These are phyloP conservation scores for Thelonectria blattea DNA, from an alignment of 2,329 filamentous ascomycete genomes.

Conservation along the genomic window DNA sequence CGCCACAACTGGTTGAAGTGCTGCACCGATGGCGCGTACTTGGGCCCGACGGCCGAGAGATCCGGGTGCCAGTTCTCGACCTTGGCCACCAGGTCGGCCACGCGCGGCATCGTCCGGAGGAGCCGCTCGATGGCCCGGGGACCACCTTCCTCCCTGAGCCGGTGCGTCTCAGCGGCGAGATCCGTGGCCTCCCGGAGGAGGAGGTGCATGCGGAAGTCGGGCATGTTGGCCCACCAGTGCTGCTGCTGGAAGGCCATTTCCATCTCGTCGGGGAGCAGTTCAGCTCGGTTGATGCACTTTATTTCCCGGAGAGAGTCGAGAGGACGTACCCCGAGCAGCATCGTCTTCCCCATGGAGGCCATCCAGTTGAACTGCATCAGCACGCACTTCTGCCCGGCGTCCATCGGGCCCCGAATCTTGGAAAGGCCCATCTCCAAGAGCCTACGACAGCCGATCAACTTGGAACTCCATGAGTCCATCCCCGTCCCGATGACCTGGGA, in stretches of 20 bases:
- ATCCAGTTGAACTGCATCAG: conserved; percentile 12
- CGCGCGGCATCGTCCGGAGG: background rate
- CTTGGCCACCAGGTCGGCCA: background rate
- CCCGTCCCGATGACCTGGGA: conserved; percentile 2
- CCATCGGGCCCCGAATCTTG: background rate
- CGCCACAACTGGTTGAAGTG: conserved; percentile 4
- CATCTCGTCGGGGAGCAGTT: background rate
- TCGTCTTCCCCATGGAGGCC: background rate
- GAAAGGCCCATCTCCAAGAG: background rate
- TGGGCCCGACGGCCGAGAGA: background rate
- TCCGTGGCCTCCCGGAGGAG: conserved; percentile 10
- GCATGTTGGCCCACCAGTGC: conserved; percentile 5
- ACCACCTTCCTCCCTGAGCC: background rate
- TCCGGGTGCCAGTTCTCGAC: conserved; percentile 7
- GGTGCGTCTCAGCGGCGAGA: background rate
- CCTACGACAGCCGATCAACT: conserved; percentile 3
- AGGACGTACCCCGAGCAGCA: background rate
- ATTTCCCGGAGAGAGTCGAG: background rate
- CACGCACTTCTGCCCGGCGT: background rate
- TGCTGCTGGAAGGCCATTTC: background rate
- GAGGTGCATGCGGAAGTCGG: conserved; percentile 6
- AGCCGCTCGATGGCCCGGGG: background rate
- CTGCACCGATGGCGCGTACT: background rate
- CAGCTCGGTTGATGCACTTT: background rate
- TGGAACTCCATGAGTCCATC: conserved; percentile 8